phyloP scores from a whole-genome alignment of 768 basidiomycete species.

The Tricholoma hemisulphureum region DNA sequence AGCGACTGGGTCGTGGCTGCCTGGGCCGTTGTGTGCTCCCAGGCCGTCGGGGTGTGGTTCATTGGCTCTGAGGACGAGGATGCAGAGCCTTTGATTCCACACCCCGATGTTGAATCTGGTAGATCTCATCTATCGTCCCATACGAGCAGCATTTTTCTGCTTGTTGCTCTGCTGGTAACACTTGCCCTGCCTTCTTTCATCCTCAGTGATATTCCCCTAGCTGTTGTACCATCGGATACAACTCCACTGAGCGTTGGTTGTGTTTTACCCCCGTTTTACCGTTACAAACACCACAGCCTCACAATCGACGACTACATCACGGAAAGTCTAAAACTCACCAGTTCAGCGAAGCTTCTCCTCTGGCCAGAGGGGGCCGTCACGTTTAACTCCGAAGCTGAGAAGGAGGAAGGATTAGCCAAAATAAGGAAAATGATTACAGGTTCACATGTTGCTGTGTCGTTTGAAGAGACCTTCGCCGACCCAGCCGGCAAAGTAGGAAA shows the following conservation, averaged over 20 bases:
- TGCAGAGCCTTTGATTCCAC: constrained; percentile 14
- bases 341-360: constrained; percentile 54
- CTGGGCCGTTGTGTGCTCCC: constrained; percentile 68
- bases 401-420: constrained; percentile 44
- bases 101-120: constrained; percentile 12
- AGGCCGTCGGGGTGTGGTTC: constrained; percentile 53
- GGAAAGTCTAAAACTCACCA: constrained; percentile 49
- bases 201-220: constrained; percentile 38
- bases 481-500: constrained; percentile 38
- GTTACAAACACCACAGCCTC: constrained; percentile 40
- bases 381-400: constrained; percentile 54
- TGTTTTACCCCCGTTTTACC: constrained; percentile 51
- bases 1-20: constrained; percentile 76
- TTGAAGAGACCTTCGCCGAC: constrained; percentile 56
- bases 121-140: constrained; percentile 13
- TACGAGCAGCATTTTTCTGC: constrained; percentile 29
- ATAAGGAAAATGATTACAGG: constrained; percentile 38
- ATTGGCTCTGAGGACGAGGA: constrained; percentile 41
- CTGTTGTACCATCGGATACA: constrained; percentile 35
- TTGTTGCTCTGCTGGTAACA: constrained; percentile 39
- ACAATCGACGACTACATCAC: constrained; percentile 59
- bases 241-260: constrained; percentile 68
- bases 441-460: constrained; percentile 66
- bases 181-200: constrained; percentile 60
- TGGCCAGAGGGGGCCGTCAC: constrained; percentile 82